These are phyloP conservation scores for Camillea tinctor DNA, from an alignment of 2,329 filamentous ascomycete species.

Conservation along the genomic window DNA sequence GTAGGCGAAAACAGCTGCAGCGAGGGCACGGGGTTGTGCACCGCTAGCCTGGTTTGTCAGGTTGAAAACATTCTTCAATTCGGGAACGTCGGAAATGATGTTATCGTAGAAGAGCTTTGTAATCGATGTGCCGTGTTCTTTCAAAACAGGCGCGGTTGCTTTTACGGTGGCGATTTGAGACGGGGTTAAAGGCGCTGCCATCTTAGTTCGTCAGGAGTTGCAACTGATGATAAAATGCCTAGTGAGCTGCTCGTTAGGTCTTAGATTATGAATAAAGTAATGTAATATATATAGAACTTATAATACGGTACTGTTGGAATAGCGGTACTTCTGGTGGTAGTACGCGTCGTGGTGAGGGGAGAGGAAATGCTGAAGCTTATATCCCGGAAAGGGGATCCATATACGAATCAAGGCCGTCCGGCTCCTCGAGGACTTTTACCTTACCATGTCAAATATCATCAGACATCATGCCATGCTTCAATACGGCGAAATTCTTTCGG, in stretches of 20 bases:
- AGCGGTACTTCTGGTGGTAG: neutral
- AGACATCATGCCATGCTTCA: neutral
- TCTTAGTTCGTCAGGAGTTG: slow-evolving; percentile 15
- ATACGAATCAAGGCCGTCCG: neutral
- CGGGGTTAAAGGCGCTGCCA: slow-evolving; percentile 52
- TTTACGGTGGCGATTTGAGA: slow-evolving; percentile 72
- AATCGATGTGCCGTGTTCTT: slow-evolving; percentile 66
- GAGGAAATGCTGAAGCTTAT: neutral
- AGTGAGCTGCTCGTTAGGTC: neutral
- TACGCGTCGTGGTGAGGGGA: neutral
- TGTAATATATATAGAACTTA: neutral
- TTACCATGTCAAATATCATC: neutral
- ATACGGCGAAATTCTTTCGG: neutral
- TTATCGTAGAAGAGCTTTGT: slow-evolving; percentile 72
- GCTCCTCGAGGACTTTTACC: neutral
- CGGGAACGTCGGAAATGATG: slow-evolving; percentile 63
- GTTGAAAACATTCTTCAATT: slow-evolving; percentile 70
- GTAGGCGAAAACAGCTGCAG: slow-evolving; percentile 68
- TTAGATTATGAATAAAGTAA: neutral
- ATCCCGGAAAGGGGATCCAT: neutral
- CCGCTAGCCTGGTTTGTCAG: slow-evolving; percentile 65
- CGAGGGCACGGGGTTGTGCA: slow-evolving; percentile 68
- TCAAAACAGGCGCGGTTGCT: slow-evolving; percentile 70
- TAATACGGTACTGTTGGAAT: neutral
- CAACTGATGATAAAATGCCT: neutral